Base-by-base conservation (phyloP, 2,329 filamentous ascomycete genomes). In the Biscogniauxia sp. region DNA sequence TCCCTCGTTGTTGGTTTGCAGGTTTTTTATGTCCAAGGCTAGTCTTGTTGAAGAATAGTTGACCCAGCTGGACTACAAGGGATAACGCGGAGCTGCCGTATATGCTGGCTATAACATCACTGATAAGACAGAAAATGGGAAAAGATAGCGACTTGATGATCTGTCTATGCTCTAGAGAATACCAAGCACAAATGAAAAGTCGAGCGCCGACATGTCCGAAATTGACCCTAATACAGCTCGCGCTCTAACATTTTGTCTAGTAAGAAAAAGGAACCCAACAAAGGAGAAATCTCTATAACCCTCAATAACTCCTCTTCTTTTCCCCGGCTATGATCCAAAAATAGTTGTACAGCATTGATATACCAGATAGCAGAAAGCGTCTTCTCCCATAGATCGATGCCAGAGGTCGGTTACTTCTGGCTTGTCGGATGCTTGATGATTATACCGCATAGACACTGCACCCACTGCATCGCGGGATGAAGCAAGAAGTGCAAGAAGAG, bases 401-500 rank as follows among this genome's bases (percentile, higher is more conserved):
- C 28, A 32, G 28, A 32, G 28, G 28, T 13, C 28, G 28, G 28
- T 32, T 32, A 2, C 11, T 7, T 32, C 11, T 13, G 11, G 28
- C 28, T 32, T 32, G 28, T 7, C 28, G 28, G 7, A 13, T 13
- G 11, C 11, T 19, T 26, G 20, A 51, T 26, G 2, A 50, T 23
- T 37, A 53, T 37, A 63, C 5, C 6, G 23, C 57, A 52, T 4
- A 70, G 25, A 62, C 8, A 0, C 11, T 3, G 28, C 66, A 69
- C 15, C 1, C 0, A 0, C 0, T 0, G 19, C 61, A 60, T 55
- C 63, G 60, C 1, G 0, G 2, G 17, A 66, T 63, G 1, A 3
- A 0, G 28, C 69, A 71, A 0, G 61, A 11, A 2, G 20, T 3
- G 25, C 69, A 71, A 0, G 0, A 3, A 1, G 0, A 0, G 17